These are phyloP conservation scores for Candida ulmi DNA, from an alignment of 805 yeast genomes.

Conservation along the genomic window DNA sequence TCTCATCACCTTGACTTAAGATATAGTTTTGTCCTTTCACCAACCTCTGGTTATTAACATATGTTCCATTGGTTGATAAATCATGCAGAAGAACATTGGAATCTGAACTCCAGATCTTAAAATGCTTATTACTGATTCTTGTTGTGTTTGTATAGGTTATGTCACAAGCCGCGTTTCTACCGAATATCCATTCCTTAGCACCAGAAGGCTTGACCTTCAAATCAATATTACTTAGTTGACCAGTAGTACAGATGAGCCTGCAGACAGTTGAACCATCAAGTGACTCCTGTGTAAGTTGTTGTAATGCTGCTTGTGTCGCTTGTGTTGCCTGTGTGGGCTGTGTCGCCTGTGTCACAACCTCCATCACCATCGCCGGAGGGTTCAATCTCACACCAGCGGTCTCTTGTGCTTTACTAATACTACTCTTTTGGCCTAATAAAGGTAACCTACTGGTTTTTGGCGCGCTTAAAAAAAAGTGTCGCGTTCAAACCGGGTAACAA, in stretches of 20 bases:
- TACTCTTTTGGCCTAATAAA: too few relatives aligned
- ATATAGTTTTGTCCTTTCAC: conserved; percentile 77
- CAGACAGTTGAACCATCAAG: conserved; percentile 41
- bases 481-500: too few relatives aligned
- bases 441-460: too few relatives aligned
- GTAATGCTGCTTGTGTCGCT: conserved; percentile 36
- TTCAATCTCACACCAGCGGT: neutral
- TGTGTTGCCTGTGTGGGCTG: conserved; percentile 30
- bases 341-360: conserved; percentile 30
- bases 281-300: conserved; percentile 31
- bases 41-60: conserved; percentile 66
- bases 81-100: conserved; percentile 49
- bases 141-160: conserved; percentile 54
- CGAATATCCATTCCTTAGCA: conserved; percentile 58
- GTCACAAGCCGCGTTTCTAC: conserved; percentile 66
- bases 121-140: conserved; percentile 70
- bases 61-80: conserved; percentile 88
- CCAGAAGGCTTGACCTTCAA: conserved; percentile 30
- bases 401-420: too few relatives aligned
- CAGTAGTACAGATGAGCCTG: conserved; percentile 55
- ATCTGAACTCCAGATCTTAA: conserved; percentile 61
- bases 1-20: conserved; percentile 88
- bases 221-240: conserved; percentile 45
- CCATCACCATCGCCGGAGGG: conserved; percentile 20
- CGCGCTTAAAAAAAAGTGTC: too few relatives aligned